Percentiles rank a stretch among this genome's conserved stretches.
phyloP scores from a whole-genome alignment of 331 rosid species.

The Malus hybrid region DNA sequence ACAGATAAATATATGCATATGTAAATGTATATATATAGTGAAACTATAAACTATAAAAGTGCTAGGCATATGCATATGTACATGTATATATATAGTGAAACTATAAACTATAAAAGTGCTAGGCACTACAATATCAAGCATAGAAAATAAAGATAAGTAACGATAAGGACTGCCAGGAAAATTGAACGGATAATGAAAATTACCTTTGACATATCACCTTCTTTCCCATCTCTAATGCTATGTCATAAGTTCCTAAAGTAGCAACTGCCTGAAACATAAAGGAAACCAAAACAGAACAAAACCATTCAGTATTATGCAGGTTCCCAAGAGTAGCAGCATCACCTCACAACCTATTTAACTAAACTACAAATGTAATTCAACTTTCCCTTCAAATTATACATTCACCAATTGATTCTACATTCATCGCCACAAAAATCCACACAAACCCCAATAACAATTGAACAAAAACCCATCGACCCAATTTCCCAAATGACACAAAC shows the following conservation, averaged over 20 bases:
- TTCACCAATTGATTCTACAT: background rate
- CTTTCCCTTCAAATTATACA: background rate
- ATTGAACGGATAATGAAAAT: conserved; percentile 11
- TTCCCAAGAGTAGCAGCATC: background rate
- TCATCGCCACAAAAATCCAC: background rate
- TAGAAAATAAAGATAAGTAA: background rate
- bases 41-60: background rate
- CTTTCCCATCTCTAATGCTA: conserved; percentile 81
- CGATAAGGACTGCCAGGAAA: background rate
- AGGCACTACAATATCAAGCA: background rate
- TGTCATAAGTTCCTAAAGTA: conserved; percentile 91
- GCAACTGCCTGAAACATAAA: conserved; percentile 63
- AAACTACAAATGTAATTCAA: background rate
- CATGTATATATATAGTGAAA: background rate
- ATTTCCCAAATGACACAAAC: background rate
- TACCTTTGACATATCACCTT: conserved; percentile 94
- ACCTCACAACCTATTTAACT: background rate
- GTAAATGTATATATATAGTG: background rate
- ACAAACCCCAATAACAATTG: background rate
- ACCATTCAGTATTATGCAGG: background rate
- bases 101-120: background rate
- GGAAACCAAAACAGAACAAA: background rate
- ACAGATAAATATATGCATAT: background rate
- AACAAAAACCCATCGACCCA: background rate
- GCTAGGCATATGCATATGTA: background rate